These are phyloP conservation scores for Diaporthe sp. DNA, from an alignment of 2,329 filamentous ascomycete genomes.

Conservation along the genomic window DNA sequence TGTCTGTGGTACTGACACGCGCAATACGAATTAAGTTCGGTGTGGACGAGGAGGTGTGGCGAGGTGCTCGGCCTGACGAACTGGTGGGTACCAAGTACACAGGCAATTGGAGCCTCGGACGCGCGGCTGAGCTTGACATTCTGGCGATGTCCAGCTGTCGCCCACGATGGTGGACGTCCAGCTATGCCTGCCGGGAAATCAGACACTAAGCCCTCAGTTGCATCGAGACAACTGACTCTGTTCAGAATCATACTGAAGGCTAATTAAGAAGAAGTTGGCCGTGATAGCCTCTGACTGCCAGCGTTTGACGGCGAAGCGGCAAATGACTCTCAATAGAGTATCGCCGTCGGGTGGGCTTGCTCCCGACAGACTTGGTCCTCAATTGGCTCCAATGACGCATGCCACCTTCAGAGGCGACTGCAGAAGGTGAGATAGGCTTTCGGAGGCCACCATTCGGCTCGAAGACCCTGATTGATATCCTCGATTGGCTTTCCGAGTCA, in stretches of 20 bases:
- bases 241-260: conserved; percentile 23
- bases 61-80: conserved; percentile 27
- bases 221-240: conserved; percentile 21
- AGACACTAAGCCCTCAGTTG: background rate
- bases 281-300: conserved; percentile 33
- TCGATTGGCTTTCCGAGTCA: conserved; percentile 35
- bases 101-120: conserved; percentile 26
- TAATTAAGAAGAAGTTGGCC: conserved; percentile 17
- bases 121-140: conserved; percentile 29
- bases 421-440: conserved; percentile 29
- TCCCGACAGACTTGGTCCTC: conserved; percentile 14
- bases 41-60: conserved; percentile 9
- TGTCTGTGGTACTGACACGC: conserved; percentile 33
- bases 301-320: conserved; percentile 36
- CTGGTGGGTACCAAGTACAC: conserved; percentile 21
- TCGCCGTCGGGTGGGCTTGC: conserved; percentile 32
- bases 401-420: conserved; percentile 8
- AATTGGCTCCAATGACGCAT: conserved; percentile 28
- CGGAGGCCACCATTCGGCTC: conserved; percentile 29
- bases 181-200: conserved; percentile 1
- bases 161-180: background rate
- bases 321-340: conserved; percentile 35
- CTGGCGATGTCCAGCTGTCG: conserved; percentile 7
- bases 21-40: conserved; percentile 31
- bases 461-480: conserved; percentile 31